Evolutionary conservation across 139 green algal species (phyloP).

Genomic region (Closterium sp.): DNA sequence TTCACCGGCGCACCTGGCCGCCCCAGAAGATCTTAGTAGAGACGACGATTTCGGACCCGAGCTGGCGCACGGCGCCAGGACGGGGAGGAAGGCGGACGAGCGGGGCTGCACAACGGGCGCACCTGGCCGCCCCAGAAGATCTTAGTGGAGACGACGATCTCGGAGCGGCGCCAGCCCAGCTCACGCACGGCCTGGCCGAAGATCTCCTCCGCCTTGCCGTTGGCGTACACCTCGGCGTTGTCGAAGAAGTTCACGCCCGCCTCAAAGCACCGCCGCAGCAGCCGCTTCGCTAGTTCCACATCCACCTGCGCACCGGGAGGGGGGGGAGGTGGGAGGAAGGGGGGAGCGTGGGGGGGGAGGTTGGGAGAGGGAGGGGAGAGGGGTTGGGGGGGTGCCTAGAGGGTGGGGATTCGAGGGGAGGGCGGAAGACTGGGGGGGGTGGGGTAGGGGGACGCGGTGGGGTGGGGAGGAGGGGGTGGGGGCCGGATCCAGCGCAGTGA

Average conservation of each 20-base stretch:
- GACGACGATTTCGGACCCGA: slow-evolving; percentile 67
- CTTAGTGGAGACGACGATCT: slow-evolving; percentile 79
- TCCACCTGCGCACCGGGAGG: slow-evolving; percentile 13
- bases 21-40: slow-evolving; percentile 82
- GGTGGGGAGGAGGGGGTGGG: too few relatives aligned
- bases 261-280: slow-evolving; percentile 19
- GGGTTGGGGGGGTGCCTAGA: too few relatives aligned
- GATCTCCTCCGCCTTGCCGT: slow-evolving; percentile 72
- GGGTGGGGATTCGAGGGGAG: too few relatives aligned
- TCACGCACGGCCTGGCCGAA: slow-evolving; percentile 81
- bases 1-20: slow-evolving; percentile 8
- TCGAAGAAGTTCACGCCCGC: slow-evolving; percentile 61
- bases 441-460: too few relatives aligned
- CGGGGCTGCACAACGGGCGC: not conserved
- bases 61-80: too few relatives aligned
- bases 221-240: slow-evolving; percentile 81
- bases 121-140: slow-evolving; percentile 69
- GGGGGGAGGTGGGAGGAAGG: too few relatives aligned
- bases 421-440: too few relatives aligned
- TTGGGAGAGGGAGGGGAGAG: too few relatives aligned
- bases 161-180: slow-evolving; percentile 63
- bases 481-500: too few relatives aligned
- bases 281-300: slow-evolving; percentile 32
- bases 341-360: too few relatives aligned
- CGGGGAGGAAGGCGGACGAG: too few relatives aligned